phyloP scores from a whole-genome alignment of 495 filamentous ascomycete species.

The Cercophora sp. region DNA sequence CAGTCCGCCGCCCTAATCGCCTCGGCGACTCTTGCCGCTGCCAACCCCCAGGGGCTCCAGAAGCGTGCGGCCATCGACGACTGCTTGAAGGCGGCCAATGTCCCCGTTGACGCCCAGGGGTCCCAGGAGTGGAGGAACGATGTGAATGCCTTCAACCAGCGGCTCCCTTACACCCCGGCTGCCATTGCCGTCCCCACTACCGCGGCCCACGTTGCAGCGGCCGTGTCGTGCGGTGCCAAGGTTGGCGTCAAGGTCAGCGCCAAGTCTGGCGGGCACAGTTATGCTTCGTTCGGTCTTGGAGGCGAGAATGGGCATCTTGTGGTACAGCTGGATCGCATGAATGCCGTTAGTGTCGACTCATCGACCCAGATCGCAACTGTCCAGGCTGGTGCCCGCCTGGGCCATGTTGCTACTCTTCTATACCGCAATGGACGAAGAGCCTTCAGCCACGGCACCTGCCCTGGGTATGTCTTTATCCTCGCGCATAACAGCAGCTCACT shows the following conservation, averaged over 20 bases:
- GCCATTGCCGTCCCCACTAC: constrained; percentile 41
- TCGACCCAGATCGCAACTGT: constrained; percentile 38
- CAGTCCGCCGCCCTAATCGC: constrained; percentile 12
- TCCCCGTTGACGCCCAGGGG: constrained; percentile 28
- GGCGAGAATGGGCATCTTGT: constrained; percentile 46
- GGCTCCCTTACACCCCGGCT: constrained; percentile 34
- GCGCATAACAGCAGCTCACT: neutral
- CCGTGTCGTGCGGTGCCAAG: constrained; percentile 39
- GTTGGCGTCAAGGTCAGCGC: constrained; percentile 39
- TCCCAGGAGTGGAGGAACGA: constrained; percentile 39
- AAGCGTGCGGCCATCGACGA: constrained; percentile 37
- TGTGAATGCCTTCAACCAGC: constrained; percentile 37
- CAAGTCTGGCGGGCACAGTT: constrained; percentile 46
- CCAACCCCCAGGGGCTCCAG: constrained; percentile 17
- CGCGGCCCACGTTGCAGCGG: constrained; percentile 37
- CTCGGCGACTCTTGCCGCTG: constrained; percentile 15
- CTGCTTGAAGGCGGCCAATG: constrained; percentile 34
- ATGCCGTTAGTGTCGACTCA: constrained; percentile 36
- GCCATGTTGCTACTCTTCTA: constrained; percentile 36
- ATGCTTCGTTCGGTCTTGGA: constrained; percentile 43
- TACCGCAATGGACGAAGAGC: constrained; percentile 38
- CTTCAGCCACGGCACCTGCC: constrained; percentile 45
- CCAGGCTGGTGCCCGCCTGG: constrained; percentile 36
- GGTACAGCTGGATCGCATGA: constrained; percentile 42
- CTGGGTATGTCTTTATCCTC: constrained; percentile 28